Evolutionary conservation across 305 asterid genomes (phyloP).

Genomic region (Fraxinus angustifolia): DNA sequence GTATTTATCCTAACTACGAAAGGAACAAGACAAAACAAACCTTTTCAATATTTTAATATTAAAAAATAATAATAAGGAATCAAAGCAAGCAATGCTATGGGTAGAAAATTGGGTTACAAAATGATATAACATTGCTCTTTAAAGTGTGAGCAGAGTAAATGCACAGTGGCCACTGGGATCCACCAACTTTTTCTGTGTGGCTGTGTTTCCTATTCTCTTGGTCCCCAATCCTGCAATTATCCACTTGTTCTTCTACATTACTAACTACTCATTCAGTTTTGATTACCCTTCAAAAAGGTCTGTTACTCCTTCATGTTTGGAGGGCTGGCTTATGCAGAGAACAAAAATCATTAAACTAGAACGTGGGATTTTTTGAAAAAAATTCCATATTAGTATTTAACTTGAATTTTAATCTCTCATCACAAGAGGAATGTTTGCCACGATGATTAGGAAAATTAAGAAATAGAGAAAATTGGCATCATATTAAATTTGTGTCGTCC

Average conservation of each 20-base stretch:
- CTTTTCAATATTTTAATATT: conserved; percentile 31
- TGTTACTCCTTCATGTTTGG: background rate
- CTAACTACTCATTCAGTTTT: background rate
- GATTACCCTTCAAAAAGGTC: background rate
- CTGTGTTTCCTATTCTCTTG: background rate
- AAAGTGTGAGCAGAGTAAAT: background rate
- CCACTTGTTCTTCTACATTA: background rate
- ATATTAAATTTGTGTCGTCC: background rate
- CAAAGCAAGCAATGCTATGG: background rate
- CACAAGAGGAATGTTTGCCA: background rate
- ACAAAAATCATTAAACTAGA: background rate
- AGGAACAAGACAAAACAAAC: conserved; percentile 48
- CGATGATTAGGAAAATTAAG: background rate
- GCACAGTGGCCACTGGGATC: background rate
- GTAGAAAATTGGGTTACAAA: too few relatives aligned
- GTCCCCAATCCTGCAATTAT: background rate
- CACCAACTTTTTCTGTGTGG: conserved; percentile 5
- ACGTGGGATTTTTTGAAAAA: background rate
- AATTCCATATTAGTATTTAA: background rate
- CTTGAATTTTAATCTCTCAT: background rate
- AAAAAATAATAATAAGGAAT: conserved; percentile 12
- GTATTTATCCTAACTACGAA: conserved; percentile 21
- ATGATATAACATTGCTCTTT: too few relatives aligned
- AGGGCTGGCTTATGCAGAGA: background rate
- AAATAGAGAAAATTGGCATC: background rate